These are phyloP conservation scores for Thelephora terrestris DNA, from an alignment of 1,284 basidiomycete species.

Conservation along the genomic window DNA sequence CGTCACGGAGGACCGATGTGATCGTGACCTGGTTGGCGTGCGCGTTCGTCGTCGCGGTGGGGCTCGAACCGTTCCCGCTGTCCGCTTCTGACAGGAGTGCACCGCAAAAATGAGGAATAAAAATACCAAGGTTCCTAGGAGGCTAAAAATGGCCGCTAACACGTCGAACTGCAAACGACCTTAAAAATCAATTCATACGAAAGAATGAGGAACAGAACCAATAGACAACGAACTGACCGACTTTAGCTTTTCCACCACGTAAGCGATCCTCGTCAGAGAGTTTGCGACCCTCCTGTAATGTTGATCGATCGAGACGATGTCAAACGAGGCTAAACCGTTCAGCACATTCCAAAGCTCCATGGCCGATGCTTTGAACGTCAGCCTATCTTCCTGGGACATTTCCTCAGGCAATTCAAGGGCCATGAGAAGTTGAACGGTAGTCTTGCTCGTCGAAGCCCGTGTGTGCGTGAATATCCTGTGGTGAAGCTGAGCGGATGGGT, in stretches of 20 bases:
- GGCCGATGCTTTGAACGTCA: slow-evolving; percentile 31
- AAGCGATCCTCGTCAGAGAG: slow-evolving; percentile 11
- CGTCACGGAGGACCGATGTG: slow-evolving; percentile 29
- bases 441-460: slow-evolving; percentile 23
- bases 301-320: slow-evolving; percentile 8
- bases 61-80: slow-evolving; percentile 8
- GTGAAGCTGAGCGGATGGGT: slow-evolving; percentile 35
- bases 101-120: slow-evolving; percentile 37
- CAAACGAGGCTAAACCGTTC: slow-evolving; percentile 23
- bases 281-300: slow-evolving; percentile 9
- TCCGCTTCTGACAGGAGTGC: slow-evolving; percentile 17
- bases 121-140: slow-evolving; percentile 38
- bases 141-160: slow-evolving; percentile 40
- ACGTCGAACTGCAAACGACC: slow-evolving; percentile 27
- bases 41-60: slow-evolving; percentile 18
- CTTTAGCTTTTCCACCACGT: slow-evolving; percentile 6
- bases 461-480: slow-evolving; percentile 49
- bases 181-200: slow-evolving; percentile 2
- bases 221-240: slow-evolving; percentile 1
- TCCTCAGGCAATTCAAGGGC: slow-evolving; percentile 23
- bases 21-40: slow-evolving; percentile 24
- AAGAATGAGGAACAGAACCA: not conserved
- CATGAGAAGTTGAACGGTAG: slow-evolving; percentile 50
- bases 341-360: slow-evolving; percentile 38
- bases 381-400: slow-evolving; percentile 18